Base-by-base conservation (phyloP, 441 rosid genomes). In the Mallotus japonicus region DNA sequence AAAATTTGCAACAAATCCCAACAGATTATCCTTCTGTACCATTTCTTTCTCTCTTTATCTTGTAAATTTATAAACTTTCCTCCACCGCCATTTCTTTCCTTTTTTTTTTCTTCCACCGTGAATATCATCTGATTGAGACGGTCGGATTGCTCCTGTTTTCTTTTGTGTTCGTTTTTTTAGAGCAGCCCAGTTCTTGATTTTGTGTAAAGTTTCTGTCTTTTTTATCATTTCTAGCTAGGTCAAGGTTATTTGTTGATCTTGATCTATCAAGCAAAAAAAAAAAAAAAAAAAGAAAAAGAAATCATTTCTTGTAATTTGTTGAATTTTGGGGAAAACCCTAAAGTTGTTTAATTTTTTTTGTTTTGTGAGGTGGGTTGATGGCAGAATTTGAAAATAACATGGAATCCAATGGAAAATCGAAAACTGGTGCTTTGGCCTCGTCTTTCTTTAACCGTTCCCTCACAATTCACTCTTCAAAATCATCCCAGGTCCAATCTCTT, bases 371-470 rank as follows among this genome's bases (percentile, higher is more conserved):
- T 78, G 83, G 78, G 59, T 78, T 71, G 77, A 88, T 86, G 93
- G 89, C 85, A 37, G 90, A 83, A 69, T 73, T 65, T 28, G 93
- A 85, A 47, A 81, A 81, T 22, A 75, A 79, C 55, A 77, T 60
- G 51, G 90, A 85, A 34, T n/a, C 76, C 75, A 40, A 81, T 14
- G 81, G 69, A 55, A 85, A 85, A 71, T 75, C 82, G 53, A 83
- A 80, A 61, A 24, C 72, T 20, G 22, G 20, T 19, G 8, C 80
- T 46, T 32, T 37, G 14, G 17, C 46, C 22, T 55, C 84, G 22
- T 71, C 81, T 4, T 50, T 80, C 34, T 87, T 91, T 72, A 90
- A 79, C 71, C 86, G 98, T 50, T 91, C 97, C 60, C 50, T 82
- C 44, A 93, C 97, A 49, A 75, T 86, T 60, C 89, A 84, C 65